Conservation (phyloP, 2,329 filamentous ascomycete species). For the Ophiostoma tasmaniense region DNA sequence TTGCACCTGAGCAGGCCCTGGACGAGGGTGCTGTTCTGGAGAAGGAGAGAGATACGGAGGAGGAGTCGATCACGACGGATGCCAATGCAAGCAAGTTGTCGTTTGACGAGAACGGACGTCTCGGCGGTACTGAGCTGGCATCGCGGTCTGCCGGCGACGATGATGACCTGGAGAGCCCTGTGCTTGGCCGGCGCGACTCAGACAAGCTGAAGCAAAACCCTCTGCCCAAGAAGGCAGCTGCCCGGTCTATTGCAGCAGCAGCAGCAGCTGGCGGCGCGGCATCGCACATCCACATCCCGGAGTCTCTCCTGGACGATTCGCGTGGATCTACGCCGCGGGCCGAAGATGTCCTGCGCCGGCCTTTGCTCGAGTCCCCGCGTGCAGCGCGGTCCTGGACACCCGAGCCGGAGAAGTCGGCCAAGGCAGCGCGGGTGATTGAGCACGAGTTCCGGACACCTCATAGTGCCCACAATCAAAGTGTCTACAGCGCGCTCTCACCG, state of each 20-base stretch:
- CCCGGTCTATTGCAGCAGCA: conserved; percentile 9
- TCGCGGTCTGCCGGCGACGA: conserved; percentile 13
- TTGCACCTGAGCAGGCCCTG: background rate
- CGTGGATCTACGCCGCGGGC: conserved; percentile 9
- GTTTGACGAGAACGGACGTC: conserved; percentile 20
- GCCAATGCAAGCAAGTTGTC: conserved; percentile 20
- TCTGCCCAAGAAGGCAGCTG: conserved; percentile 16
- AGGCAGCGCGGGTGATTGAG: background rate
- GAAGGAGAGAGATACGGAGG: conserved; percentile 13
- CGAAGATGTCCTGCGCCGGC: conserved; percentile 12
- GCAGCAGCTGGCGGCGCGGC: background rate
- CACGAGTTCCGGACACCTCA: conserved; percentile 9
- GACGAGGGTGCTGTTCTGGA: background rate
- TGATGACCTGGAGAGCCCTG: conserved; percentile 23
- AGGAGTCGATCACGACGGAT: conserved; percentile 15
- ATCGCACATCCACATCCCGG: conserved; percentile 10
- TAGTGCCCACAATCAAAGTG: background rate
- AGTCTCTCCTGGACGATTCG: conserved; percentile 11
- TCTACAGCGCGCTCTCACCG: conserved; percentile 9
- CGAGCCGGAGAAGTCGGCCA: conserved; percentile 15
- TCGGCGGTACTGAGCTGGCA: conserved; percentile 18
- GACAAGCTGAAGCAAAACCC: conserved; percentile 21
- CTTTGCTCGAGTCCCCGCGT: conserved; percentile 18
- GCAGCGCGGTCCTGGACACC: conserved; percentile 9
- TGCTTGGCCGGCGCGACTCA: conserved; percentile 28